Percentiles rank a stretch among this genome's conserved stretches.
Evolutionary conservation across 371 early-diverging fungal genomes (phyloP).

Genomic region (Mucor irregularis): DNA sequence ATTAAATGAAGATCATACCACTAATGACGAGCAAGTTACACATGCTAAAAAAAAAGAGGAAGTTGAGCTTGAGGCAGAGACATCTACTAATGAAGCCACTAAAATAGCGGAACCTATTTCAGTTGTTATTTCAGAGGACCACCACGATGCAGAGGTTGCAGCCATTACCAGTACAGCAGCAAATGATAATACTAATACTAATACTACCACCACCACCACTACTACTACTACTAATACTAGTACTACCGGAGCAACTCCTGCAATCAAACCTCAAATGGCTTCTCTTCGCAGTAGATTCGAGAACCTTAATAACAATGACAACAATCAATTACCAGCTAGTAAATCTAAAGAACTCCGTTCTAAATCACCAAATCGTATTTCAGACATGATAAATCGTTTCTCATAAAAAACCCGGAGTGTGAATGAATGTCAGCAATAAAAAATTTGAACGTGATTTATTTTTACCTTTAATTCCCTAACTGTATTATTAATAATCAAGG

Average conservation of each 20-base stretch:
- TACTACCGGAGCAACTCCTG: conserved; percentile 1
- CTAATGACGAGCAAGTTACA: background rate
- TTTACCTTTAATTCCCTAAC: background rate
- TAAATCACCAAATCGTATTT: conserved; percentile 39
- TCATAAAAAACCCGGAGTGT: conserved; percentile 8
- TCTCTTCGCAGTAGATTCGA: conserved; percentile 40
- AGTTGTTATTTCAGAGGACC: no score
- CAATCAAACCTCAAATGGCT: conserved; percentile 31
- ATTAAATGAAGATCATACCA: background rate
- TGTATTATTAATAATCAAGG: conserved; percentile 10
- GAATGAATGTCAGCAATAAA: no score
- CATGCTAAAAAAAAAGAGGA: conserved; percentile 1
- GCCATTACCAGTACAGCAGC: no score
- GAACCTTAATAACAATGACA: conserved; percentile 9
- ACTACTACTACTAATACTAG: background rate
- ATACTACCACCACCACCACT: no score
- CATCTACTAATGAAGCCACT: conserved; percentile 6
- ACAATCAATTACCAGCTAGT: conserved; percentile 14
- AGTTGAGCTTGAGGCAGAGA: background rate
- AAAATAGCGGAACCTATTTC: no score
- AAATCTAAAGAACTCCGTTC: conserved; percentile 30
- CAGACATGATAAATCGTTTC: conserved; percentile 45
- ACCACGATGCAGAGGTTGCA: conserved; percentile 30
- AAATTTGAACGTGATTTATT: background rate
- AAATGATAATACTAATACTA: no score